These are phyloP conservation scores for Russula sp. DNA, from an alignment of 768 basidiomycete species.

Conservation along the genomic window DNA sequence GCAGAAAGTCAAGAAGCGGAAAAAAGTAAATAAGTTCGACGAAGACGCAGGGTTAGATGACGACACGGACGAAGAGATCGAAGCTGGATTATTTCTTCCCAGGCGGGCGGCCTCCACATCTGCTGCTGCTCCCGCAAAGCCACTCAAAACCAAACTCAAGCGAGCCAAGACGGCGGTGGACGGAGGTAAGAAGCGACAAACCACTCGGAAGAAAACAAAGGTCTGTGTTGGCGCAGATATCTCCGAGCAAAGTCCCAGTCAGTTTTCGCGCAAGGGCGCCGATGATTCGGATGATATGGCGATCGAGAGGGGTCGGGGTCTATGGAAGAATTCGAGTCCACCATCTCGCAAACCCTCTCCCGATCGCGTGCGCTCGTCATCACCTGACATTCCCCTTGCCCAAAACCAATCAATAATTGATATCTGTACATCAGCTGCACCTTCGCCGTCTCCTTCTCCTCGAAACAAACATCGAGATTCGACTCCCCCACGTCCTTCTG, in stretches of 20 bases:
- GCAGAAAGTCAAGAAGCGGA: slow-evolving; percentile 45
- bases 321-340: slow-evolving; percentile 26
- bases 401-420: slow-evolving; percentile 26
- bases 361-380: slow-evolving; percentile 22
- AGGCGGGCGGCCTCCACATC: slow-evolving; percentile 55
- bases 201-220: slow-evolving; percentile 27
- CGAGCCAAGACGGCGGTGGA: slow-evolving; percentile 42
- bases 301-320: slow-evolving; percentile 48
- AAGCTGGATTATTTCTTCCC: slow-evolving; percentile 49
- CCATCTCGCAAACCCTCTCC: slow-evolving; percentile 9
- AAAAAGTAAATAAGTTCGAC: slow-evolving; percentile 44
- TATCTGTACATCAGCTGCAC: slow-evolving; percentile 26
- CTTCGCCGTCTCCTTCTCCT: slow-evolving; percentile 23
- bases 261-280: slow-evolving; percentile 45
- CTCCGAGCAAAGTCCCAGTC: slow-evolving; percentile 38
- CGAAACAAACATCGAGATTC: background rate
- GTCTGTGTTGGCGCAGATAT: slow-evolving; percentile 34
- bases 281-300: slow-evolving; percentile 59
- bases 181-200: slow-evolving; percentile 38
- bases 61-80: slow-evolving; percentile 65
- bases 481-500: slow-evolving; percentile 1
- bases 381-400: slow-evolving; percentile 29
- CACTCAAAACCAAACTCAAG: slow-evolving; percentile 38
- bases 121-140: slow-evolving; percentile 38
- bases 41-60: slow-evolving; percentile 55